Evolutionary conservation across 345 rosid genomes (phyloP).

Genomic region (Limnanthes douglasii): DNA sequence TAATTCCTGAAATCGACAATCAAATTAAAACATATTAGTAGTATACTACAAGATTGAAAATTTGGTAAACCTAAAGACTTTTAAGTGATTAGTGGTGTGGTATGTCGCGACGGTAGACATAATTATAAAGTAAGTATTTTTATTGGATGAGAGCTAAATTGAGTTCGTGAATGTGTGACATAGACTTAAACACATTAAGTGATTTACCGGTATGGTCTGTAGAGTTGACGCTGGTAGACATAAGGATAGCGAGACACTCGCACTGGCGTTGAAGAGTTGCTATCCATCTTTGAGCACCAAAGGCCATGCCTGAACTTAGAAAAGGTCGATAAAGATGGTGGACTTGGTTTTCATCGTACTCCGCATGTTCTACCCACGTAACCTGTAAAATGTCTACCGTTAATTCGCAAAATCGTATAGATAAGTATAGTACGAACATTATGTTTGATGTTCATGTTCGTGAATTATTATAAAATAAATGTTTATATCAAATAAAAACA

Average conservation of each 20-base stretch:
- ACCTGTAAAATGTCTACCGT: conserved; percentile 52
- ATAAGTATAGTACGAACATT: too few species aligned
- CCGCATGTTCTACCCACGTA: conserved; percentile 96
- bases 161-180: neutral
- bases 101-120: too few species aligned
- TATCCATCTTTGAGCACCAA: conserved; percentile 89
- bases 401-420: too few species aligned
- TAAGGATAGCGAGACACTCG: conserved; percentile 83
- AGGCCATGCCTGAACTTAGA: conserved; percentile 63
- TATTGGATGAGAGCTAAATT: neutral
- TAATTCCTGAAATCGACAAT: conserved; percentile 7
- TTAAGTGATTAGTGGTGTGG: too few species aligned
- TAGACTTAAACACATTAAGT: neutral
- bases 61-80: too few species aligned
- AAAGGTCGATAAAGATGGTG: conserved; percentile 64
- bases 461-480: too few species aligned
- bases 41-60: too few species aligned
- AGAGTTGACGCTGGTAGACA: conserved; percentile 47
- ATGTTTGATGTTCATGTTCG: too few species aligned
- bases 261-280: conserved; percentile 91
- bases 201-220: conserved; percentile 12
- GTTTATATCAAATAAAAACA: too few species aligned
- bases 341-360: conserved; percentile 57
- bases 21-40: neutral
- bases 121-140: too few species aligned